A percentile compares a stretch with the other conserved stretches of the same genome.
phyloP scores from a whole-genome alignment of 768 basidiomycete species.

The Pilatotrama ljubarskyi region DNA sequence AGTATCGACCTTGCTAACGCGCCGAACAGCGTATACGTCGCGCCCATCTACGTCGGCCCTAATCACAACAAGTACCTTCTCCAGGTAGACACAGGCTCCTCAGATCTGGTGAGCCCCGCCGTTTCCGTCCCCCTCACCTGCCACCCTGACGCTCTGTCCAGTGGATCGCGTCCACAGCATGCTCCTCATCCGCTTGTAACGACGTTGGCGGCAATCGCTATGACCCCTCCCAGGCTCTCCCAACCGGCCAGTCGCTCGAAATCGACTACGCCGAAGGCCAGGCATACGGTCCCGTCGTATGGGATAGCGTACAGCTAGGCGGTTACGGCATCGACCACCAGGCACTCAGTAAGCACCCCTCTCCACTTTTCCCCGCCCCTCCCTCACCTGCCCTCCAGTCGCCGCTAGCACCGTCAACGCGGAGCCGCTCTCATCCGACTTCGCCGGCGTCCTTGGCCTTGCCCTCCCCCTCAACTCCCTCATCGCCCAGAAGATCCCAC shows the following conservation, averaged over 20 bases:
- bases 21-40: conserved; percentile 57
- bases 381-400: conserved; percentile 38
- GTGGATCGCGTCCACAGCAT: conserved; percentile 77
- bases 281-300: conserved; percentile 64
- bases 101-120: conserved; percentile 60
- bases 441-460: conserved; percentile 72
- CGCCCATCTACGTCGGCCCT: conserved; percentile 57
- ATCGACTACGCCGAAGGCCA: conserved; percentile 63
- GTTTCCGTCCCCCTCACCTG: background rate
- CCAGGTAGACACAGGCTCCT: conserved; percentile 82
- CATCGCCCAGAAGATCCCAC: conserved; percentile 53
- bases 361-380: background rate
- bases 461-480: conserved; percentile 73
- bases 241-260: conserved; percentile 45
- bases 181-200: conserved; percentile 54
- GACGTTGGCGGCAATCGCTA: conserved; percentile 51
- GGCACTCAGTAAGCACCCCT: conserved; percentile 56
- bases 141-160: conserved; percentile 30
- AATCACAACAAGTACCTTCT: conserved; percentile 48
- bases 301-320: conserved; percentile 66
- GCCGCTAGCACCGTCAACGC: conserved; percentile 53
- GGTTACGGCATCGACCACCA: conserved; percentile 64
- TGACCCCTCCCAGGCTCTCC: conserved; percentile 48
- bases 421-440: conserved; percentile 59
- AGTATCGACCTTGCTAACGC: background rate